These are phyloP conservation scores for Caloboletus firmus DNA, from an alignment of 1,284 basidiomycete species.

Conservation along the genomic window DNA sequence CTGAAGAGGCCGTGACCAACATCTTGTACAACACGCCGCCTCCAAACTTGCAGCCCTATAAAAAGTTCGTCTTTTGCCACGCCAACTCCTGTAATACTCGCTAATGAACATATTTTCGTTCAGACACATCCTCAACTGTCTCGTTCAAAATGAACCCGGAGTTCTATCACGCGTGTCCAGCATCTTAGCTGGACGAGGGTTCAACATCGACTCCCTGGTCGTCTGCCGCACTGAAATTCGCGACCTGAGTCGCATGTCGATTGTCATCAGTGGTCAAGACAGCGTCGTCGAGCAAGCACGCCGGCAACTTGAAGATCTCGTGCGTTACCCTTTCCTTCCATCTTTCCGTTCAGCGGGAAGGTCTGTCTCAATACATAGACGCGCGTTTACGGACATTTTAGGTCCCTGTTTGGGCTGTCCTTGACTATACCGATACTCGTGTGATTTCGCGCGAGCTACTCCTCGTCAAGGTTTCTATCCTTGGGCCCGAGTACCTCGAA, in stretches of 20 bases:
- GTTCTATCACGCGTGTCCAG: constrained; percentile 97
- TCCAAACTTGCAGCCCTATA: constrained; percentile 89
- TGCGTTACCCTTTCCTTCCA: constrained; percentile 41
- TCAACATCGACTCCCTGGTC: constrained; percentile 99
- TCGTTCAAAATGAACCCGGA: constrained; percentile 99
- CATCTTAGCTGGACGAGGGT: constrained; percentile 94
- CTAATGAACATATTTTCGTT: constrained; percentile 5
- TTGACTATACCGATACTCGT: constrained; percentile 92
- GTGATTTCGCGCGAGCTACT: constrained; percentile 87
- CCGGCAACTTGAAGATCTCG: constrained; percentile 90
- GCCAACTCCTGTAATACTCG: not conserved
- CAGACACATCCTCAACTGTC: constrained; percentile 95
- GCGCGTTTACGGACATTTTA: constrained; percentile 32
- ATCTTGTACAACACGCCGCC: constrained; percentile 96
- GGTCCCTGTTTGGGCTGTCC: constrained; percentile 97
- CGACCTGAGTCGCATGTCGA: constrained; percentile 97
- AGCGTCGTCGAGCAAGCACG: constrained; percentile 97
- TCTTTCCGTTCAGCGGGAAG: not conserved
- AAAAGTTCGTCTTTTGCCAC: constrained; percentile 63
- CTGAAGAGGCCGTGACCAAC: constrained; percentile 94
- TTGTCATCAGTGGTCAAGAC: constrained; percentile 95
- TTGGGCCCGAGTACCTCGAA: constrained; percentile 97
- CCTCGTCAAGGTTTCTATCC: constrained; percentile 91
- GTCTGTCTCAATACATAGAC: not conserved
- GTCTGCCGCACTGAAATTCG: constrained; percentile 98